Evolutionary conservation across 768 basidiomycete species (phyloP), one percentile per base, ranked within the genome.

Genomic region (Trametes punicea): DNA sequence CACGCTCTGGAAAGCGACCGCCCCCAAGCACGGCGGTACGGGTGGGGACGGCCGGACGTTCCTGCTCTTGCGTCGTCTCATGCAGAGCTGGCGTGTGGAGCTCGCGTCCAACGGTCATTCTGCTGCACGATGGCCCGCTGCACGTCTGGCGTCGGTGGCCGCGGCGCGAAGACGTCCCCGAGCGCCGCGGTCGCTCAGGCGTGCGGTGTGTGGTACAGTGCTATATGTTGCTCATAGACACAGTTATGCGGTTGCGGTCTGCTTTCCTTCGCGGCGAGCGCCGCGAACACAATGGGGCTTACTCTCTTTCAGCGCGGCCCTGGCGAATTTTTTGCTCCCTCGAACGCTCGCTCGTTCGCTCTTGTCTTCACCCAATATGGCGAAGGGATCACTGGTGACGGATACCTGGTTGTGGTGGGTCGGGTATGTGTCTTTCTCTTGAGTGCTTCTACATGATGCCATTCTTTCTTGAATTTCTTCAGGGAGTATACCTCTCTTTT

Each of bases 221-320:
- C 77, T 72, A 62, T 67, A 71, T 66, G 82, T 88, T 90, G 79
- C 88, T 90, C 88, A 87, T 90, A 85, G 84, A 77, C 73, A 90
- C 69, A 90, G 88, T 88, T 81, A 90, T 90, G 81, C 88, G 88
- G 84, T 90, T 83, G 84, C 79, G 60, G 77, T 75, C 70, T 56
- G 66, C 68, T 20, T 39, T 31, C 39, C 46, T 16, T 40, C 46
- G 21, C 31, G 47, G 45, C 13, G 55, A 56, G 57, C 64, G 75
- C 78, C 78, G 72, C 82, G 78, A 88, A 88, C 88, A 79, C 82
- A 90, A 90, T 89, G 88, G 88, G 88, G 88, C 88, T 90, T 85
- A 89, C 87, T 90, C 85, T 88, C 80, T 70, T 75, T 75, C 82
- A 83, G 80, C 83, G 77, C 74, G 69, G 65, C 49, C 46, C 62